Percentiles rank a stretch among this genome's conserved stretches.
These are phyloP conservation scores for Vaccinium darrowii DNA, from an alignment of 148 eudicot genomes.

Conservation along the genomic window DNA sequence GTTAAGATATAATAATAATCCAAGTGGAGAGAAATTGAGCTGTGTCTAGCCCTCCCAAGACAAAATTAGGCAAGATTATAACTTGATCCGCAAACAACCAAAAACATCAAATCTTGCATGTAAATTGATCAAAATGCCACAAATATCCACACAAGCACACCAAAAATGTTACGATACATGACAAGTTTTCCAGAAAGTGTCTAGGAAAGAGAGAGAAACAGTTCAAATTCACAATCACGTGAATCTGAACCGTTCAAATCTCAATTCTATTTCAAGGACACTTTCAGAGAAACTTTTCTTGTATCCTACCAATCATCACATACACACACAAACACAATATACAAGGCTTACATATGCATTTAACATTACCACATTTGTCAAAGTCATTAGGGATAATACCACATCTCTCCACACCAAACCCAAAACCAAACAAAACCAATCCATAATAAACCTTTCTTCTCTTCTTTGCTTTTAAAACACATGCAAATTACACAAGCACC, in stretches of 20 bases:
- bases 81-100: background rate
- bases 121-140: background rate
- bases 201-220: no score
- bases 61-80: background rate
- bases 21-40: background rate
- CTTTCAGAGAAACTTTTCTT: no score
- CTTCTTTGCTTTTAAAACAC: background rate
- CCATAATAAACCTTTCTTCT: background rate
- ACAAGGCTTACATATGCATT: background rate
- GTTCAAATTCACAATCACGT: no score
- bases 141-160: no score
- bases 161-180: no score
- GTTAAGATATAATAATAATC: conserved; percentile 2
- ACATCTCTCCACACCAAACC: no score
- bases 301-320: no score
- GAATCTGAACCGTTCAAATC: no score
- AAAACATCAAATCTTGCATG: background rate
- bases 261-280: no score
- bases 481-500: background rate
- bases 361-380: background rate
- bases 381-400: background rate
- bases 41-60: background rate
- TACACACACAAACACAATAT: no score
- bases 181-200: no score
- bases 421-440: background rate